These are phyloP conservation scores for Colletotrichum sp. DNA, from an alignment of 2,329 filamentous ascomycete species.

Conservation along the genomic window DNA sequence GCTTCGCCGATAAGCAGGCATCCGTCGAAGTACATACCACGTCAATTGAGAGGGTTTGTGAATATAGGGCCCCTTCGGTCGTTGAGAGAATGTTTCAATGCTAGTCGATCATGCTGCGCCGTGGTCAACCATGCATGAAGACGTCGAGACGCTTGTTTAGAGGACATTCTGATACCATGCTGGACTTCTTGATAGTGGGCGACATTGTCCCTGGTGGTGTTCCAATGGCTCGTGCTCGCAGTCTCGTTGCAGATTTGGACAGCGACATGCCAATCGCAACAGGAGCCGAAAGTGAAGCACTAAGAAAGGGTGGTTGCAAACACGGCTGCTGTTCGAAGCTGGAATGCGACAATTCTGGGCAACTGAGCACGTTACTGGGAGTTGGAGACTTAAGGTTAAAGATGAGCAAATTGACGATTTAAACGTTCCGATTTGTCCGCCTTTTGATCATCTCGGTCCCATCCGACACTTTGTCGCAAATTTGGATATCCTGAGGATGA, in stretches of 20 bases:
- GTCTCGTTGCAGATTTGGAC: too few species aligned
- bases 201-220: too few species aligned
- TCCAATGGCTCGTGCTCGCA: too few species aligned
- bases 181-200: neutral
- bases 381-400: neutral
- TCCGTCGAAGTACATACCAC: neutral
- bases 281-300: neutral
- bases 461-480: neutral
- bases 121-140: neutral
- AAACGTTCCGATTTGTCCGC: neutral
- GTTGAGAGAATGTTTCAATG: neutral
- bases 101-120: neutral
- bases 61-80: neutral
- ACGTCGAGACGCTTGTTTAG: neutral
- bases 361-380: neutral
- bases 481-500: neutral
- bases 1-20: neutral
- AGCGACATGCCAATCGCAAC: neutral
- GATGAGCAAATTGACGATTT: neutral
- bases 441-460: neutral
- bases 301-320: neutral
- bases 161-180: neutral
- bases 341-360: neutral
- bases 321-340: neutral
- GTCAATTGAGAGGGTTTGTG: neutral